phyloP scores from a whole-genome alignment of 371 early-diverging fungal genomes.

The Capillidium heterosporum region DNA sequence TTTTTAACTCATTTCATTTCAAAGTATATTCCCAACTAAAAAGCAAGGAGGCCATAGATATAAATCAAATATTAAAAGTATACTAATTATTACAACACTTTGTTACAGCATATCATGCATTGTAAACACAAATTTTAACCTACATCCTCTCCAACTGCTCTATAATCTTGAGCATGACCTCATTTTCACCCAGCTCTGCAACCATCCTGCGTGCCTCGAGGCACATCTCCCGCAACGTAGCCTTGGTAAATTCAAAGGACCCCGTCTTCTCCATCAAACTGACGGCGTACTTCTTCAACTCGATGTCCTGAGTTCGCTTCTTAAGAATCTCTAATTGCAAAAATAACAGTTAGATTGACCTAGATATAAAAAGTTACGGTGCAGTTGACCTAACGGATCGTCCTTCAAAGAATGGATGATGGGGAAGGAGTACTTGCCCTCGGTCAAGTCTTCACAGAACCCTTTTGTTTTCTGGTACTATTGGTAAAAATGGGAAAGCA shows the following conservation, averaged over 20 bases:
- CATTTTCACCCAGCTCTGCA: not conserved
- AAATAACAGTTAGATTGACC: not conserved
- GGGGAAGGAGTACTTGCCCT: slow-evolving; percentile 94
- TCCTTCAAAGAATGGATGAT: slow-evolving; percentile 68
- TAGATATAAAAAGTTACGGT: not conserved
- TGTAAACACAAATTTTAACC: no score
- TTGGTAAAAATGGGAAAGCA: not conserved
- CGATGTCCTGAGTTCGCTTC: slow-evolving; percentile 57
- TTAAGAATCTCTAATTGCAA: slow-evolving; percentile 47
- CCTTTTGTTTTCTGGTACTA: slow-evolving; percentile 83
- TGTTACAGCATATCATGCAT: no score
- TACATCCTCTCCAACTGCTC: not conserved
- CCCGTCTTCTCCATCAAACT: slow-evolving; percentile 34
- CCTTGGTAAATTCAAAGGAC: slow-evolving; percentile 1
- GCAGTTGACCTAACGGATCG: no score
- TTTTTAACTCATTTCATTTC: no score
- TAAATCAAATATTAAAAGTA: no score
- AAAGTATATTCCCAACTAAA: no score
- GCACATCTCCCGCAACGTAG: not conserved
- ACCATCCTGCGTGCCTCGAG: not conserved
- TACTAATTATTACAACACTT: no score
- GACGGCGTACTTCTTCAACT: slow-evolving; percentile 76
- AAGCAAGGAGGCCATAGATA: no score
- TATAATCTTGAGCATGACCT: not conserved
- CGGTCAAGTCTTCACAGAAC: slow-evolving; percentile 92